These are phyloP conservation scores for Saccharomycopsis schoenii DNA, from an alignment of 805 yeast species.

Conservation along the genomic window DNA sequence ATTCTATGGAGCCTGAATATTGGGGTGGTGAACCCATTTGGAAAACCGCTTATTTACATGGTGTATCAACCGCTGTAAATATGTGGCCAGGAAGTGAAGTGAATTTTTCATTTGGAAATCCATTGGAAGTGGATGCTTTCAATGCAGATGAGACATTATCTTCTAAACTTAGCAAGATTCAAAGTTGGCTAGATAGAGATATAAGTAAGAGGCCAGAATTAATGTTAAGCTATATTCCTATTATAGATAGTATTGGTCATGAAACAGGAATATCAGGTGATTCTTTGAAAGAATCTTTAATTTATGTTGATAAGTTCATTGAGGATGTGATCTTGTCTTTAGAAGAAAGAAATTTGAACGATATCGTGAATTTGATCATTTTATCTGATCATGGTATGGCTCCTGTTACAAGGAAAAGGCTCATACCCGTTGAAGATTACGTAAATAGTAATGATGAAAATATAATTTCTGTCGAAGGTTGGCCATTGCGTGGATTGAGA, in stretches of 20 bases:
- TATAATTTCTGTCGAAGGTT: constrained; percentile 63
- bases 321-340: constrained; percentile 40
- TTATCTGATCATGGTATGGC: constrained; percentile 95
- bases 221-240: constrained; percentile 69
- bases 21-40: constrained; percentile 94
- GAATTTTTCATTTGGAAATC: constrained; percentile 38
- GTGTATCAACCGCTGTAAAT: constrained; percentile 64
- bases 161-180: constrained; percentile 46
- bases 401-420: constrained; percentile 62
- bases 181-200: constrained; percentile 58
- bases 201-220: constrained; percentile 59
- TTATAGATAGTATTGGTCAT: constrained; percentile 74
- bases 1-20: constrained; percentile 46
- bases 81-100: constrained; percentile 97
- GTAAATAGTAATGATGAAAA: constrained; percentile 35
- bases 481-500: constrained; percentile 78
- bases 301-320: constrained; percentile 57
- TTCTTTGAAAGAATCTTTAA: constrained; percentile 43
- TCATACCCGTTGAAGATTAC: constrained; percentile 65
- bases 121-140: constrained; percentile 48
- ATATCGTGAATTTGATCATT: constrained; percentile 62
- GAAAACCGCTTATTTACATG: constrained; percentile 61
- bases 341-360: constrained; percentile 42
- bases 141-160: constrained; percentile 53
- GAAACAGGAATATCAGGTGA: constrained; percentile 56